Base-by-base conservation (phyloP, 148 eudicot species). In the Linanthus parryae region DNA sequence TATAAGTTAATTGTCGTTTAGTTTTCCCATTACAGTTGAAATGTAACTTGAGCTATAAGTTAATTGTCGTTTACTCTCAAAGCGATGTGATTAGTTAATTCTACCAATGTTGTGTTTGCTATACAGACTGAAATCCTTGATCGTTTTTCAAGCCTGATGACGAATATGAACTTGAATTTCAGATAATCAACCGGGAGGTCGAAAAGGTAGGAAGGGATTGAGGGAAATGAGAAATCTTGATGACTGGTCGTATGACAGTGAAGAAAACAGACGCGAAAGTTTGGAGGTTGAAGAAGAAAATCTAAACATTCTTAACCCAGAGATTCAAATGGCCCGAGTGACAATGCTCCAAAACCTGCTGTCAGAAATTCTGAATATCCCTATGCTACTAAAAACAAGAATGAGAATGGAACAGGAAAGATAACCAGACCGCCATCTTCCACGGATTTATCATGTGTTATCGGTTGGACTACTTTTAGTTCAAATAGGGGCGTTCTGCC, bases 381-480 rank as follows among this genome's bases (percentile, higher is more conserved):
- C 22, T 43, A 28, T 54, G 51, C 62, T 45, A 62, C 59, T 64
- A 23, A 18, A 36, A 51, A 48, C 13, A 48, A 33, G 20, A 57
- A 22, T 39, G 8, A n/a, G 9, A 54, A 60, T 30, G 62, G 44
- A 10, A 47, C 5, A 41, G 75, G 65, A 44, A 51, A 50, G 20
- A 18, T 41, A 18, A 40, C 67, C n/a, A 57, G 62, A 71, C 48
- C 38, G 23, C 23, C 75, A 20, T 44, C 63, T 30, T 43, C 84
- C 30, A 30, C 35, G 39, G 78, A 74, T 41, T 45, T 81, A 52
- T 81, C 96, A 16, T 92, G 98, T 64, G 90, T 79, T 20, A 92
- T 92, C 68, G 87, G 98, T 68, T 87, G 78, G 81, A 87, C 96
- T 54, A 75, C 79, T 35, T 87, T 54, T 55, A 77, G 98, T 60